phyloP scores from a whole-genome alignment of 768 basidiomycete species.

The Amanita fuliginea region DNA sequence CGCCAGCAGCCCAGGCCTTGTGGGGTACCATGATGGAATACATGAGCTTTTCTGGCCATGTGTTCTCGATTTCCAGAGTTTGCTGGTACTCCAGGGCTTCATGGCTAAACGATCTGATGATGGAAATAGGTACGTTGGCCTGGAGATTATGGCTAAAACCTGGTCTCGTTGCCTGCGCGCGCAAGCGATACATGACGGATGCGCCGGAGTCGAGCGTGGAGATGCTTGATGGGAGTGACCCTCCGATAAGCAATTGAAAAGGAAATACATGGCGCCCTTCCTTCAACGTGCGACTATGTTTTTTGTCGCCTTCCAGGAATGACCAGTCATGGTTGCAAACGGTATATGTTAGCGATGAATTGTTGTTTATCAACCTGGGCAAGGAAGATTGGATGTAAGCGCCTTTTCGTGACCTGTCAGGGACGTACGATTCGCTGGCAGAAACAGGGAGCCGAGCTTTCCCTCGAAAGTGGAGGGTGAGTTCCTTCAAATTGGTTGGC shows the following conservation, averaged over 20 bases:
- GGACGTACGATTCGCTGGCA: slow-evolving; percentile 40
- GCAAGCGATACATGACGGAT: slow-evolving; percentile 78
- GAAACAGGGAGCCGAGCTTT: slow-evolving; percentile 63
- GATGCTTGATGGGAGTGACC: slow-evolving; percentile 73
- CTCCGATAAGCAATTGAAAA: slow-evolving; percentile 80
- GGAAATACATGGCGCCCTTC: slow-evolving; percentile 93
- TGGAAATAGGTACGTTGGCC: slow-evolving; percentile 44
- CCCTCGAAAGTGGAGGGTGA: slow-evolving; percentile 76
- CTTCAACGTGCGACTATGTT: slow-evolving; percentile 80
- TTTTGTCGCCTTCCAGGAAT: slow-evolving; percentile 78
- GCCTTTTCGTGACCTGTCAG: background rate
- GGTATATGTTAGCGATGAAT: slow-evolving; percentile 40
- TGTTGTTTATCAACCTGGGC: slow-evolving; percentile 30
- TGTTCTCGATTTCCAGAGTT: slow-evolving; percentile 90
- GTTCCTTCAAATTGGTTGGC: slow-evolving; percentile 74
- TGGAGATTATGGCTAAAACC: slow-evolving; percentile 54
- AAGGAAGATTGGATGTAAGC: slow-evolving; percentile 1
- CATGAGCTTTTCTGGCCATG: slow-evolving; percentile 97
- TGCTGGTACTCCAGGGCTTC: slow-evolving; percentile 95
- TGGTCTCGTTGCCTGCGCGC: slow-evolving; percentile 71
- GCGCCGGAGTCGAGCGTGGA: slow-evolving; percentile 44
- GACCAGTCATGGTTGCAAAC: slow-evolving; percentile 86
- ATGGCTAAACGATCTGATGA: slow-evolving; percentile 63
- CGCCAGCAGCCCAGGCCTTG: slow-evolving; percentile 92
- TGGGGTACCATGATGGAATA: slow-evolving; percentile 89